Conservation (phyloP, 768 basidiomycete species). For the Termitomyces sp. region DNA sequence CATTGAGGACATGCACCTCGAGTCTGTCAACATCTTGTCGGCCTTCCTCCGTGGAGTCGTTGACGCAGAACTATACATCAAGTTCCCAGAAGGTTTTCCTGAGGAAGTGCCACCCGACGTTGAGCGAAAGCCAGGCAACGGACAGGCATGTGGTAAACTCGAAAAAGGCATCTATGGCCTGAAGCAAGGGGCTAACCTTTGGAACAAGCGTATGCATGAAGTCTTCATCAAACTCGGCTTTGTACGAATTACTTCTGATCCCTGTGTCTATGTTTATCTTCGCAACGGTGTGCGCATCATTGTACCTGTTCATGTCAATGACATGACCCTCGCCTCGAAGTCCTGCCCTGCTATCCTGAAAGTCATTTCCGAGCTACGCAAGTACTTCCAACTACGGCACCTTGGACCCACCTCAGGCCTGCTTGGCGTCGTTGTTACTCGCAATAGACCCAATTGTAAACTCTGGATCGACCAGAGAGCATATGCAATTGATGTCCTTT, state of each 20-base stretch:
- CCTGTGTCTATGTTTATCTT: not conserved
- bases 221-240: not conserved
- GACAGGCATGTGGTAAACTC: not conserved
- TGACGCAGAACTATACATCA: not conserved
- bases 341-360: not conserved
- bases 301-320: not conserved
- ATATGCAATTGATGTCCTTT: too few species aligned
- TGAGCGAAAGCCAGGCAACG: not conserved
- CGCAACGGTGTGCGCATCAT: not conserved
- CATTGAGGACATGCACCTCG: slow-evolving; percentile 21
- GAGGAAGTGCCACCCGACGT: not conserved
- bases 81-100: not conserved
- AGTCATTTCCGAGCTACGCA: not conserved
- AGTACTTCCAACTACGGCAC: not conserved
- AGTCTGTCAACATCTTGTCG: slow-evolving; percentile 8
- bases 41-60: not conserved
- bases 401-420: slow-evolving; percentile 1
- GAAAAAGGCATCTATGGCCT: not conserved
- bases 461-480: too few species aligned
- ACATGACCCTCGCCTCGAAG: not conserved
- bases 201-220: not conserved
- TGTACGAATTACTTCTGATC: not conserved
- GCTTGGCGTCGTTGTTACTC: too few species aligned
- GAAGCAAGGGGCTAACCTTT: not conserved
- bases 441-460: too few species aligned